Conservation (phyloP, 306 rosid species). For the Cicer arietinum region DNA sequence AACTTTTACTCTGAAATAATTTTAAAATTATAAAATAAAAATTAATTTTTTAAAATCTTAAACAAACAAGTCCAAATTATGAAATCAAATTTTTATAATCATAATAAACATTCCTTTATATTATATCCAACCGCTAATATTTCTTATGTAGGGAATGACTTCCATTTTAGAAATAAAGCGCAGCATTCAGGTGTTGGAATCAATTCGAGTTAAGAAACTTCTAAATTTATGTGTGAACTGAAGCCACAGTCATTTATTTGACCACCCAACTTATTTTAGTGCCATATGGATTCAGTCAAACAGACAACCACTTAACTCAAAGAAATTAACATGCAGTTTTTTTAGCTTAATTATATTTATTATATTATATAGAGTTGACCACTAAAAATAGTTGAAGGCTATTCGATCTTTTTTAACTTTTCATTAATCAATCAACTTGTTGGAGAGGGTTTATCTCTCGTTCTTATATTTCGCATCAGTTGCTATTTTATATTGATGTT, state of each 20-base stretch:
- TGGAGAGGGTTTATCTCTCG: constrained; percentile 39
- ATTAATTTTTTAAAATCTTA: no score
- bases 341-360: no score
- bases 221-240: constrained; percentile 24
- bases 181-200: neutral
- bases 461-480: neutral
- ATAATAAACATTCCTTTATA: no score
- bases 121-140: no score
- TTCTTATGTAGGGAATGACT: no score
- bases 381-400: constrained; percentile 31
- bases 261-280: neutral
- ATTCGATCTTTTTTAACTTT: neutral
- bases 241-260: neutral
- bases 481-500: constrained; percentile 19
- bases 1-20: no score
- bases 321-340: neutral
- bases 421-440: constrained; percentile 41
- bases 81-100: no score
- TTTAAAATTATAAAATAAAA: no score
- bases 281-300: constrained; percentile 29
- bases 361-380: constrained; percentile 42
- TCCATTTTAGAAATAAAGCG: neutral
- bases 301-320: constrained; percentile 11
- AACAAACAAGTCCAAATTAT: no score
- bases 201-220: constrained; percentile 3